Conservation (phyloP, 1,284 basidiomycete species). For the Spongiforma sp. region DNA sequence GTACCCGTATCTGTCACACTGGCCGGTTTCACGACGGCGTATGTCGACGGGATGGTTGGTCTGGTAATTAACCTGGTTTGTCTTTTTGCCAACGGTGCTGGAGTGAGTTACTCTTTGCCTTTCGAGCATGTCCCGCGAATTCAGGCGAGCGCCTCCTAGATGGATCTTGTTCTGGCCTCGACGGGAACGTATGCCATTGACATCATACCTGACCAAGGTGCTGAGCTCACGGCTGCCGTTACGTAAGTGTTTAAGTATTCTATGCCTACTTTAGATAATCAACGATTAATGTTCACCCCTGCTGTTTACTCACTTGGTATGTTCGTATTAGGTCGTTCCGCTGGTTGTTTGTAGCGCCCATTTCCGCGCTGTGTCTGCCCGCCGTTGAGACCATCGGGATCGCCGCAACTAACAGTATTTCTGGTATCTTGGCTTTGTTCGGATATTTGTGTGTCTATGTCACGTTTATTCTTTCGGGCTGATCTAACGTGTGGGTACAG, state of each 20-base stretch:
- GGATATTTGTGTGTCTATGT: slow-evolving; percentile 52
- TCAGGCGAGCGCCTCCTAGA: slow-evolving; percentile 31
- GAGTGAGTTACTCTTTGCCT: slow-evolving; percentile 39
- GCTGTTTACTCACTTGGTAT: slow-evolving; percentile 10
- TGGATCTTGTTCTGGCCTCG: slow-evolving; percentile 54
- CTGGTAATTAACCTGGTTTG: slow-evolving; percentile 47
- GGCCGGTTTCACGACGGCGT: slow-evolving; percentile 32
- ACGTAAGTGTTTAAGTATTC: slow-evolving; percentile 41
- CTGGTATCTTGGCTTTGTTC: slow-evolving; percentile 46
- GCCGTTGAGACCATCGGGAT: slow-evolving; percentile 58
- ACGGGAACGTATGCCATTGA: slow-evolving; percentile 63
- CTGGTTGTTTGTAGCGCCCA: slow-evolving; percentile 39
- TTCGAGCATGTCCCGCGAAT: background rate
- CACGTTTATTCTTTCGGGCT: no score
- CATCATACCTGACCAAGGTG: slow-evolving; percentile 53
- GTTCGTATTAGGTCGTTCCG: slow-evolving; percentile 50
- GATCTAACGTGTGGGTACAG: no score
- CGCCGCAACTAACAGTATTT: slow-evolving; percentile 53
- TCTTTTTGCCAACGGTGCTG: slow-evolving; percentile 55
- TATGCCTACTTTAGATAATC: no score
- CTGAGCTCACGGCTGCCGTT: slow-evolving; percentile 55
- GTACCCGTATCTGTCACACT: slow-evolving; percentile 39
- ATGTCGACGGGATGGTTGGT: slow-evolving; percentile 45
- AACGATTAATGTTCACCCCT: background rate
- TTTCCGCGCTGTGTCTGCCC: slow-evolving; percentile 39